phyloP scores from a whole-genome alignment of 2,329 filamentous ascomycete genomes.

The Hymenoscyphus salicellus region DNA sequence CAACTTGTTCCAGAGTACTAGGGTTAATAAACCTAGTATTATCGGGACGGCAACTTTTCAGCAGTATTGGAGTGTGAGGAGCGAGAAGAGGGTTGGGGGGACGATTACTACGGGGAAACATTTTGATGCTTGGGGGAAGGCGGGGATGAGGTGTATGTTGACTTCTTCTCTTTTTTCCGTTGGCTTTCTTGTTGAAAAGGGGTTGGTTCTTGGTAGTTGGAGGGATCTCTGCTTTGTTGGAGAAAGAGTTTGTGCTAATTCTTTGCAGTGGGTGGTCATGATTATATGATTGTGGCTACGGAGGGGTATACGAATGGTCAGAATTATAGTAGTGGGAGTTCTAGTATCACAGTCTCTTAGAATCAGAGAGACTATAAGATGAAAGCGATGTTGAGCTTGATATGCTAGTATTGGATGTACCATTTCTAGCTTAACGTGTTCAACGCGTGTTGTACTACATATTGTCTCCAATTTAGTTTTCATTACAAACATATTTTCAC shows the following conservation, averaged over 20 bases:
- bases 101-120: slow-evolving; percentile 49
- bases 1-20: slow-evolving; percentile 41
- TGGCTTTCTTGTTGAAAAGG: neutral
- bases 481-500: too few relatives aligned
- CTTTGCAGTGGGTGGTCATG: slow-evolving; percentile 37
- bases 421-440: neutral
- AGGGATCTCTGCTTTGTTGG: neutral
- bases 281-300: slow-evolving; percentile 7
- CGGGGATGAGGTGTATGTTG: slow-evolving; percentile 39
- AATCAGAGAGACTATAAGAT: neutral
- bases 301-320: slow-evolving; percentile 6
- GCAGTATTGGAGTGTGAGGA: slow-evolving; percentile 52
- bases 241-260: neutral
- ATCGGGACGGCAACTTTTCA: slow-evolving; percentile 48
- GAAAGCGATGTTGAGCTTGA: neutral
- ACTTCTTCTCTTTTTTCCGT: neutral
- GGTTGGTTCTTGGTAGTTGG: neutral
- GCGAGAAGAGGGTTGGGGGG: slow-evolving; percentile 48
- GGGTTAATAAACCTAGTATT: slow-evolving; percentile 42
- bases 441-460: too few relatives aligned
- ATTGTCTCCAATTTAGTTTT: too few relatives aligned
- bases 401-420: neutral
- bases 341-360: slow-evolving; percentile 3
- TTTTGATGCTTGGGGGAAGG: slow-evolving; percentile 50
- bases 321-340: slow-evolving; percentile 3